Evolutionary conservation across 2,329 filamentous ascomycete species (phyloP).

Genomic region (Xylariaceae sp.): DNA sequence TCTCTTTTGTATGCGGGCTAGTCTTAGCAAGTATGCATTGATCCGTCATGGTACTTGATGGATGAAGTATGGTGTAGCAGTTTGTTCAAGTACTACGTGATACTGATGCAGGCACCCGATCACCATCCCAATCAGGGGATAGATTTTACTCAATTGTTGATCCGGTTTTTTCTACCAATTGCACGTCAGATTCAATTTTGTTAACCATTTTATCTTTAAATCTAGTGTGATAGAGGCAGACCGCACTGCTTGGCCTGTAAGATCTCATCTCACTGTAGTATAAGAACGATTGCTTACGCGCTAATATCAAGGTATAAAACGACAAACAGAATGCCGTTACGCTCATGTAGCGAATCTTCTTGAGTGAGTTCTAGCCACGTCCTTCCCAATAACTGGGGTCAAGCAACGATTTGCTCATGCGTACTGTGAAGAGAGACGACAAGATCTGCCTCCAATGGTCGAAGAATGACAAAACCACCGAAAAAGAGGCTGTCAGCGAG

Average conservation of each 20-base stretch:
- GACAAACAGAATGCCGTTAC: conserved; percentile 72
- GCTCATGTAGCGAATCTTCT: conserved; percentile 72
- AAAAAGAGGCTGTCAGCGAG: conserved; percentile 47
- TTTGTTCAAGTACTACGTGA: conserved; percentile 28
- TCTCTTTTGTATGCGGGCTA: no score
- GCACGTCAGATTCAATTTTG: conserved; percentile 7
- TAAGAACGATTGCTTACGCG: conserved; percentile 11
- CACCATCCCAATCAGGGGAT: conserved; percentile 1
- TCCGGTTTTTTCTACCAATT: no score
- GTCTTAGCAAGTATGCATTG: no score
- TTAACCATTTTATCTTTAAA: conserved; percentile 13
- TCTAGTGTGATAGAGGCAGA: conserved; percentile 68
- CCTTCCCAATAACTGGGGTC: no score
- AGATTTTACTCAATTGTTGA: conserved; percentile 2
- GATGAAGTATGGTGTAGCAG: no score
- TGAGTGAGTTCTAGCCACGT: conserved; percentile 63
- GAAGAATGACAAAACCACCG: conserved; percentile 84
- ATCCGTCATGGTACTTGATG: no score
- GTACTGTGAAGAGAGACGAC: conserved; percentile 50
- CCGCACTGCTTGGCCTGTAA: conserved; percentile 65
- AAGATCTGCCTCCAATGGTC: conserved; percentile 69
- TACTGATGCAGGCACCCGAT: conserved; percentile 19
- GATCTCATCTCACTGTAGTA: conserved; percentile 20
- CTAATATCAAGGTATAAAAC: conserved; percentile 60
- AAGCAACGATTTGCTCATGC: no score